Conservation (phyloP, 2,329 filamentous ascomycete genomes). For the Calonectria honghensis region DNA sequence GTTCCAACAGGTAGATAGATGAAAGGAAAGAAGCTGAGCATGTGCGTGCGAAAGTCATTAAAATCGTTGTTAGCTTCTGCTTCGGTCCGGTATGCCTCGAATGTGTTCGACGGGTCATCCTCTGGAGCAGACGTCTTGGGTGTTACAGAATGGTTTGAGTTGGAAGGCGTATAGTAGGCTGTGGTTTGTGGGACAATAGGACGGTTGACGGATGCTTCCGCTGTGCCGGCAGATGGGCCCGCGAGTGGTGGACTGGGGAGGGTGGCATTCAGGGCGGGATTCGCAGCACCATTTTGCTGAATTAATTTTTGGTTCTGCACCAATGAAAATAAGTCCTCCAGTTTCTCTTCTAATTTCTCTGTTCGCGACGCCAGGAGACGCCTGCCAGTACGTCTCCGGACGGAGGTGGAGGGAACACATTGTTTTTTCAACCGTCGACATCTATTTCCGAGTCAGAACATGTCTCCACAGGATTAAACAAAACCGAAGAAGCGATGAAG, state of each 20-base stretch:
- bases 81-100: constrained; percentile 4
- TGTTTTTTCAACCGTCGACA: constrained; percentile 14
- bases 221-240: neutral
- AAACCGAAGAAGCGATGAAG: neutral
- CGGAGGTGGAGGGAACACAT: constrained; percentile 1
- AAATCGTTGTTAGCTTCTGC: constrained; percentile 13
- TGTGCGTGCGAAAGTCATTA: constrained; percentile 1
- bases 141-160: neutral
- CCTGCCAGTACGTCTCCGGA: constrained; percentile 17
- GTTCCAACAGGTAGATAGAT: constrained; percentile 2
- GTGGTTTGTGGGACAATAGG: neutral
- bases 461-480: too few species aligned
- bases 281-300: neutral
- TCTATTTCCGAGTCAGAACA: neutral
- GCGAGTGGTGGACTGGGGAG: constrained; percentile 2
- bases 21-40: constrained; percentile 12
- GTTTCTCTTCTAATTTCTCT: constrained; percentile 17
- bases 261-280: neutral
- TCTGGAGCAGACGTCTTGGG: neutral
- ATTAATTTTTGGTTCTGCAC: constrained; percentile 12
- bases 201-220: neutral
- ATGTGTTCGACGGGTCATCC: neutral
- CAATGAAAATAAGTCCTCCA: neutral
- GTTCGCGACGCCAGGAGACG: constrained; percentile 18
- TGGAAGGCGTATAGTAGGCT: neutral